Base-by-base conservation (phyloP, 805 yeast species). In the Kodamaea jinghongensis region DNA sequence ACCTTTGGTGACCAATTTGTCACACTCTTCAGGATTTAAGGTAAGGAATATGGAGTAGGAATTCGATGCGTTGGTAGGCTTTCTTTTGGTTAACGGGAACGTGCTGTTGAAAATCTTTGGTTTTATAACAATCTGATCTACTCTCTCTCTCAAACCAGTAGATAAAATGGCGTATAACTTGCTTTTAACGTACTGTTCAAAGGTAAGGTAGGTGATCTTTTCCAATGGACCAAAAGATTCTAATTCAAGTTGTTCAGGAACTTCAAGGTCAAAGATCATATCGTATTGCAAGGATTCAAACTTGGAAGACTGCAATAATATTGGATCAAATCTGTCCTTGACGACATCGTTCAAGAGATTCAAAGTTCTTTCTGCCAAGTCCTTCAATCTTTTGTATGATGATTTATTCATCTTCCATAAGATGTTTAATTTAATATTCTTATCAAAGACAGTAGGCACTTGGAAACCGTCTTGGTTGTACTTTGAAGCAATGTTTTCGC, bases 1-100 rank as follows among this genome's bases (percentile, higher is more conserved):
- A 2, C 97, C 97, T 54, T 80, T 86, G 1, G 95, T 86, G 1
- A 93, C 87, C 32, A 86, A 64, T 61, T 82, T 85, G 50, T 89
- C 96, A 45, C 83, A 71, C 53, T 83, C 87, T 6, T 73, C 76
- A 4, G 93, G 70, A 54, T 90, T 79, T 9, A 88, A 70, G 31
- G 77, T 64, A 8, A 91, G 53, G 1, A 96, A 95, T 25, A 91
- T 60, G 20, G 65, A 67, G 31, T 76, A 50, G 39, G 50, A 42
- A 45, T 50, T 44, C 33, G 58, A 70, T 36, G 51, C 51, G 14
- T 55, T 52, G 1, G 63, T 49, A 1, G 83, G 76, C 53, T 79
- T 81, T 51, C 91, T 68, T 55, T 75, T 82, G 32, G 61, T 62
- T 9, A 73, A 51, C 3, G 76, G 63, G 58, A 70, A 76, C 5